These are phyloP conservation scores for Xylaria palmicola DNA, from an alignment of 495 filamentous ascomycete genomes.

Conservation along the genomic window DNA sequence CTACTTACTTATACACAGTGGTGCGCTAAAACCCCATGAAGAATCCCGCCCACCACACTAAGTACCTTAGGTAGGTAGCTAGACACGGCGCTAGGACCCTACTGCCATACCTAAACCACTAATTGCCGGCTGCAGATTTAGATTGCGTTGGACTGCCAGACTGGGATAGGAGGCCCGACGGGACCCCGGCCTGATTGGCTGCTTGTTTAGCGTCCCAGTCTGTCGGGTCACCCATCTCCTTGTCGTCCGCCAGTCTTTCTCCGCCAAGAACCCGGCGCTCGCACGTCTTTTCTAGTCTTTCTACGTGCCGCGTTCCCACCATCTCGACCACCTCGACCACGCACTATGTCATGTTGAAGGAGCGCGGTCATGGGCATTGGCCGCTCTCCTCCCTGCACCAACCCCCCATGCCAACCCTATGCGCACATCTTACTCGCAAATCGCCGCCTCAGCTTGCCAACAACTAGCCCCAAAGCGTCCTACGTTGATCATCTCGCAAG, in stretches of 20 bases:
- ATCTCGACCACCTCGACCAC: neutral
- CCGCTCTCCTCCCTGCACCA: neutral
- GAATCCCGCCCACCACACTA: neutral
- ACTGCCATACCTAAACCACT: neutral
- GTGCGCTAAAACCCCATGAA: neutral
- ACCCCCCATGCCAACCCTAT: neutral
- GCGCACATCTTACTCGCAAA: neutral
- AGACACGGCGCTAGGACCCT: too few relatives aligned
- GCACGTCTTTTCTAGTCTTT: neutral
- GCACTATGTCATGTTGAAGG: neutral
- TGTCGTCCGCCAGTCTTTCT: neutral
- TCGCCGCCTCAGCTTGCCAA: too few relatives aligned
- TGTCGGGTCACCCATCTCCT: constrained; percentile 12
- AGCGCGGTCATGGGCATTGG: neutral
- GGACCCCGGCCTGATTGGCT: neutral
- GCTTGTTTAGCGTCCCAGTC: neutral
- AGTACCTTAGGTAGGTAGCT: neutral
- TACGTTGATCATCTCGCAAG: neutral
- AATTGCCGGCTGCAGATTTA: constrained; percentile 6
- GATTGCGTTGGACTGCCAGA: constrained; percentile 1
- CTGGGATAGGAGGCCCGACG: constrained; percentile 9
- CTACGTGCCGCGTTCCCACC: neutral
- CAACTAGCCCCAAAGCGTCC: neutral
- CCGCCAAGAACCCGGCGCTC: neutral
- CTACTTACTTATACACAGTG: too few relatives aligned